Evolutionary conservation across 805 yeast genomes (phyloP), one percentile per base, ranked within the genome.

Genomic region (Yamadazyma ubonensis): DNA sequence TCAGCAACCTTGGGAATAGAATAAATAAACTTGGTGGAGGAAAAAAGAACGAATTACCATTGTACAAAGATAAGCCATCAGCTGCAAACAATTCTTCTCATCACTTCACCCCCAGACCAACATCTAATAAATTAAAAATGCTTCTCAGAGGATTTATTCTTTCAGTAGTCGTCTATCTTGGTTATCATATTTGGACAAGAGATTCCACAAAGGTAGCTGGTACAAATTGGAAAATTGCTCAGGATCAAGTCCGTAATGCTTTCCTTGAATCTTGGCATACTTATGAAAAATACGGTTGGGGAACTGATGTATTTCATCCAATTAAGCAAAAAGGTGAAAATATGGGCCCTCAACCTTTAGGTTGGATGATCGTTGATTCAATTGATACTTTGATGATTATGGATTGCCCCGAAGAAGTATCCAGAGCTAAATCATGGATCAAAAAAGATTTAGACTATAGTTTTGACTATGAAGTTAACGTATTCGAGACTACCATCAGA

Each of bases 401-500:
- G 96, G 83, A 74, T 39, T 73, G 79, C 32, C 61, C 73, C 5
- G 80, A 76, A 7, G 89, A 86, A 53, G 66, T 84, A 22, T 61
- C 58, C 26, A 71, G 76, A 20, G 90, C 95, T 5, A 75, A 78
- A 44, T 57, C 75, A 4, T 90, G 96, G 96, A 83, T 90, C 35
- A 71, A 74, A 34, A 65, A 80, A 41, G 87, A 78, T 36, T 68
- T 90, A 48, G 71, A 70, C 38, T 89, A 86, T 56, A 78, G 80
- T 50, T 77, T 86, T 50, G 85, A 87, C 56, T 77, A 81, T 45
- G 75, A 75, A 25, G 93, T 87, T 29, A 88, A 83, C 55, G 81
- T 88, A 5, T 90, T 90, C 61, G 97, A 89, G 58, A 88, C 96
- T n/a, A 87, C 97, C 5, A 89, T 87, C 48, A 73, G 96, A 57